These are phyloP conservation scores for Acanthamoeba triangularis DNA, from an alignment of 208 protist genomes.

Conservation along the genomic window DNA sequence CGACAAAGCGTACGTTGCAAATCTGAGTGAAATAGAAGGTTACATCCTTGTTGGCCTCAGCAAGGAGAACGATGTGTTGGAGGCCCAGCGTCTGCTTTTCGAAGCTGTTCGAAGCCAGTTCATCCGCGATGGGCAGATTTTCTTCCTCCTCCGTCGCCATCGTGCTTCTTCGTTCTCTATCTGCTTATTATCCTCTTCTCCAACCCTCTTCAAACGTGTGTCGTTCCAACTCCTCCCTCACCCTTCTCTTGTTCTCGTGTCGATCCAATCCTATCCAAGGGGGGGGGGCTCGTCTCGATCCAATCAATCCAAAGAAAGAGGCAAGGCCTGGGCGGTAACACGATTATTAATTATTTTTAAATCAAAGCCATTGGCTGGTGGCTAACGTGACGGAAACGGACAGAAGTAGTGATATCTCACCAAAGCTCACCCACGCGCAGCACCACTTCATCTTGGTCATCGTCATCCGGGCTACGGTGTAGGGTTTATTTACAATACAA, in stretches of 20 bases:
- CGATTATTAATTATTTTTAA: not conserved
- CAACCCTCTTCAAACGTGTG: no score
- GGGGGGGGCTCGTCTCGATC: no score
- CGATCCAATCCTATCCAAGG: not conserved
- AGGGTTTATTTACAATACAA: no score
- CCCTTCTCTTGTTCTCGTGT: not conserved
- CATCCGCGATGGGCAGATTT: not conserved
- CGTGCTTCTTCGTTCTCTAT: not conserved
- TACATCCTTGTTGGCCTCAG: conserved; percentile 68
- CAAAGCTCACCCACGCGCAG: no score
- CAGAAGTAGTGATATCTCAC: no score
- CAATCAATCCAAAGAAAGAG: no score
- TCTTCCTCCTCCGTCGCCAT: conserved; percentile 70
- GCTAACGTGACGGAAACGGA: conserved; percentile 87
- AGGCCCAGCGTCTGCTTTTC: conserved; percentile 46
- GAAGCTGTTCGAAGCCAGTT: not conserved
- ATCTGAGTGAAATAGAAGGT: conserved; percentile 18
- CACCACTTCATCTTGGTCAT: no score
- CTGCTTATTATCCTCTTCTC: not conserved
- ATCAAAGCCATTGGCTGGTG: conserved; percentile 48
- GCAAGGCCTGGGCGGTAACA: not conserved
- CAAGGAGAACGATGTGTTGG: conserved; percentile 28
- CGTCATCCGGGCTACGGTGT: no score
- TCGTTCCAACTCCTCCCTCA: not conserved
- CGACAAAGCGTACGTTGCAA: not conserved